A percentile compares a stretch with the other conserved stretches of the same genome.
phyloP scores from a whole-genome alignment of 2,329 filamentous ascomycete species.

The Zopfia rhizophila region DNA sequence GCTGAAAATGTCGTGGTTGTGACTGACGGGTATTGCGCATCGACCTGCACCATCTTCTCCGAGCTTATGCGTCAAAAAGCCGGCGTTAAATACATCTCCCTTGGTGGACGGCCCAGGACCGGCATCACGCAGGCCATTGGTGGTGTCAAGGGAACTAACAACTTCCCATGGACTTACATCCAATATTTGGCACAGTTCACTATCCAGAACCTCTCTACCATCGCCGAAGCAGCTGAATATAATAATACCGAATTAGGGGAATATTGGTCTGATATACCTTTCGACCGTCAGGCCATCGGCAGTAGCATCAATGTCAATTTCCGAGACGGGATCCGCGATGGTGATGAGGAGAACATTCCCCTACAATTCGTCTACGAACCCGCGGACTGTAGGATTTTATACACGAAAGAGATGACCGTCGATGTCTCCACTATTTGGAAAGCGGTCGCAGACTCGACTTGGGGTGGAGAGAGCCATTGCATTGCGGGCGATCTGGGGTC shows the following conservation, averaged over 20 bases:
- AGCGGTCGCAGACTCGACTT: constrained; percentile 49
- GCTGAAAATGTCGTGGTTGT: constrained; percentile 68
- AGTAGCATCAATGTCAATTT: constrained; percentile 48
- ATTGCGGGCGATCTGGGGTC: constrained; percentile 42
- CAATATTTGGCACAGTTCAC: constrained; percentile 36
- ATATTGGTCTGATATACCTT: constrained; percentile 44
- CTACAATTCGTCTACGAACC: constrained; percentile 71
- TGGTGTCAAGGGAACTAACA: constrained; percentile 70
- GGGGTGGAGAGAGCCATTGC: constrained; percentile 44
- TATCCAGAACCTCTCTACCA: constrained; percentile 32
- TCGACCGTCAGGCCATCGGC: constrained; percentile 40
- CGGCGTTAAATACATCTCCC: constrained; percentile 66
- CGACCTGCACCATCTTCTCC: constrained; percentile 68
- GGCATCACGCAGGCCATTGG: constrained; percentile 66
- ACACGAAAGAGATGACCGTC: constrained; percentile 66
- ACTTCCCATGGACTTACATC: constrained; percentile 44
- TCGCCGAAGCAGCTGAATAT: constrained; percentile 38
- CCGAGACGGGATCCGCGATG: constrained; percentile 55
- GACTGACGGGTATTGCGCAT: constrained; percentile 64
- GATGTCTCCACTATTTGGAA: constrained; percentile 67
- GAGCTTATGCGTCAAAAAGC: constrained; percentile 64
- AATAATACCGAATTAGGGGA: constrained; percentile 43
- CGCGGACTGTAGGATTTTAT: constrained; percentile 71
- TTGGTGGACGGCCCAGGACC: constrained; percentile 68
- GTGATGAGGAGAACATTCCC: constrained; percentile 56